These are phyloP conservation scores for Delonix regia DNA, from an alignment of 306 rosid genomes.

Conservation along the genomic window DNA sequence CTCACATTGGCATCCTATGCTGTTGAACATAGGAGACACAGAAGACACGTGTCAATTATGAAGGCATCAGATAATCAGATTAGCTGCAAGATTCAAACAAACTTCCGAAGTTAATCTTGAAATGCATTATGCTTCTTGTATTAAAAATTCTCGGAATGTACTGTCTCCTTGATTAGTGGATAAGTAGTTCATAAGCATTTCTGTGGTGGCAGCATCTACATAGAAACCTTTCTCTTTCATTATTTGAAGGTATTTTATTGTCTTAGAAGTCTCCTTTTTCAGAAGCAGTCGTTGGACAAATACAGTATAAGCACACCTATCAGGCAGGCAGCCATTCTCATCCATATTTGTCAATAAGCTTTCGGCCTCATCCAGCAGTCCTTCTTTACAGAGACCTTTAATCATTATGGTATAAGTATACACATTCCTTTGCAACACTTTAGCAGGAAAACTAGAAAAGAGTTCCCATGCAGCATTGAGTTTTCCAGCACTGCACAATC, in stretches of 20 bases:
- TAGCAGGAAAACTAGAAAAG: slow-evolving; percentile 11
- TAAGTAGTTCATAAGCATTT: background rate
- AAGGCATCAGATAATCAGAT: background rate
- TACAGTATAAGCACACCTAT: background rate
- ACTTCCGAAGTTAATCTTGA: background rate
- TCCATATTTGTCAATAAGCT: background rate
- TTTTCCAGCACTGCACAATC: slow-evolving; percentile 4
- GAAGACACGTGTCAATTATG: background rate
- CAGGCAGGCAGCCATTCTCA: background rate
- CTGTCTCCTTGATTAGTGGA: background rate
- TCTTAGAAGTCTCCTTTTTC: background rate
- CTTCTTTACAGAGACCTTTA: slow-evolving; percentile 7
- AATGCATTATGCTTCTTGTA: background rate
- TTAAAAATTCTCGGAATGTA: background rate
- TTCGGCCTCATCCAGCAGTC: background rate
- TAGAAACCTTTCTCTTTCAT: slow-evolving; percentile 5
- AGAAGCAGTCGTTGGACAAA: background rate
- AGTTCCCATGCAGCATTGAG: background rate
- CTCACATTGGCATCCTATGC: background rate
- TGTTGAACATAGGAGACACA: background rate
- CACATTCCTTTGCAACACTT: background rate
- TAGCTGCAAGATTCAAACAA: background rate
- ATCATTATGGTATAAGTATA: slow-evolving; percentile 8
- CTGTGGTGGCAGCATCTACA: background rate
- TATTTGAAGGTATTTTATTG: slow-evolving; percentile 13